Conservation (phyloP, 2,329 filamentous ascomycete genomes). For the Fusarium chlamydosporum region DNA sequence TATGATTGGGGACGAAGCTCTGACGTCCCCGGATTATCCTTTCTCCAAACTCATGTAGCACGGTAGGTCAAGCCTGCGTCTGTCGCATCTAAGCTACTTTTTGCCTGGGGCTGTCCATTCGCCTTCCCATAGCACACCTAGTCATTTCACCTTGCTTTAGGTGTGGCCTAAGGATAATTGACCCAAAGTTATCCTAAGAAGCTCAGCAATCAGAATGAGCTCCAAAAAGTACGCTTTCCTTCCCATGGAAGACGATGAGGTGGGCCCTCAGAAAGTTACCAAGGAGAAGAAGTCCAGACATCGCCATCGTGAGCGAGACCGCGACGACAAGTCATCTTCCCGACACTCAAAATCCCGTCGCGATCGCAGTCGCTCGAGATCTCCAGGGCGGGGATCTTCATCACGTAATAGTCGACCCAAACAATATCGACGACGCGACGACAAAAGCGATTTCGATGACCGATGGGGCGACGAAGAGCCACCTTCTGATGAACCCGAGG, state of each 20-base stretch:
- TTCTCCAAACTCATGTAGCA: conserved; percentile 22
- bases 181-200: background rate
- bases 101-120: conserved; percentile 17
- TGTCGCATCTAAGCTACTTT: conserved; percentile 24
- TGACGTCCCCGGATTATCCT: conserved; percentile 42
- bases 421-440: conserved; percentile 60
- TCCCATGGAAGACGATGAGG: conserved; percentile 75
- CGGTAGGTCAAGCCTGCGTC: conserved; percentile 17
- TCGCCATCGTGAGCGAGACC: conserved; percentile 58
- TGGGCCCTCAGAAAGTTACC: conserved; percentile 68
- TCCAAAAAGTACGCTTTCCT: conserved; percentile 76
- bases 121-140: conserved; percentile 2
- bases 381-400: conserved; percentile 48
- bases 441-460: conserved; percentile 74
- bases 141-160: background rate
- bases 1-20: conserved; percentile 44
- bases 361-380: conserved; percentile 55
- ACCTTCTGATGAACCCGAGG: conserved; percentile 58
- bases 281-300: conserved; percentile 64
- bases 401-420: conserved; percentile 56
- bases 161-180: background rate
- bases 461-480: conserved; percentile 85
- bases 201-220: conserved; percentile 57
- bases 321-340: conserved; percentile 52
- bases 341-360: conserved; percentile 49